Evolutionary conservation across 116 monocot species (phyloP).

Genomic region (Papilionanthe hybrid): DNA sequence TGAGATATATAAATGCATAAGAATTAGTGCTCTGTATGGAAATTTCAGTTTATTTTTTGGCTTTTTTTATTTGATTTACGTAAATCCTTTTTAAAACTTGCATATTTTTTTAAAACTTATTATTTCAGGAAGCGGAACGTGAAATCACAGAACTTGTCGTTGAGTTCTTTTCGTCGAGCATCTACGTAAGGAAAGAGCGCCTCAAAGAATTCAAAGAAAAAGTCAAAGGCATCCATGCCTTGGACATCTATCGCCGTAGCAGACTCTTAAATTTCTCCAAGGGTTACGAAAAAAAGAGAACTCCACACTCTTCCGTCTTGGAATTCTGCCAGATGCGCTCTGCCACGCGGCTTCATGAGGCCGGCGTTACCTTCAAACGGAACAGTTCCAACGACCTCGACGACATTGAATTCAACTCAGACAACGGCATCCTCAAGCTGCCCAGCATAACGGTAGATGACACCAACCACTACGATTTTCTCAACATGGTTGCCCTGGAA

Average conservation of each 20-base stretch:
- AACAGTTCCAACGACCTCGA: neutral
- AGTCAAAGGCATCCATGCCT: neutral
- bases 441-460: constrained; percentile 15
- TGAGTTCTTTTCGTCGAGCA: neutral
- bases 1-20: too few species aligned
- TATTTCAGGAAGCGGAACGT: too few species aligned
- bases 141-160: too few species aligned
- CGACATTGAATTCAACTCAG: neutral
- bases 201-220: too few species aligned
- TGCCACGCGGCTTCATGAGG: constrained; percentile 12
- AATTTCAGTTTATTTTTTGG: too few species aligned
- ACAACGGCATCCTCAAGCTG: constrained; percentile 1
- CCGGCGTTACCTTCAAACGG: constrained; percentile 13
- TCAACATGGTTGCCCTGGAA: constrained; percentile 29
- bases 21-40: too few species aligned
- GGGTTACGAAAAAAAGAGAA: too few species aligned
- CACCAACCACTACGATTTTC: constrained; percentile 16
- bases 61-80: too few species aligned
- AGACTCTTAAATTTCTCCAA: neutral
- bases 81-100: too few species aligned
- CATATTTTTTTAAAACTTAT: too few species aligned
- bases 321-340: neutral
- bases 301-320: too few species aligned
- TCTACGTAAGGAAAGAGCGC: too few species aligned
- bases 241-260: constrained; percentile 15